Conservation (phyloP, 2,329 filamentous ascomycete species). For the Sporothrix pallida region DNA sequence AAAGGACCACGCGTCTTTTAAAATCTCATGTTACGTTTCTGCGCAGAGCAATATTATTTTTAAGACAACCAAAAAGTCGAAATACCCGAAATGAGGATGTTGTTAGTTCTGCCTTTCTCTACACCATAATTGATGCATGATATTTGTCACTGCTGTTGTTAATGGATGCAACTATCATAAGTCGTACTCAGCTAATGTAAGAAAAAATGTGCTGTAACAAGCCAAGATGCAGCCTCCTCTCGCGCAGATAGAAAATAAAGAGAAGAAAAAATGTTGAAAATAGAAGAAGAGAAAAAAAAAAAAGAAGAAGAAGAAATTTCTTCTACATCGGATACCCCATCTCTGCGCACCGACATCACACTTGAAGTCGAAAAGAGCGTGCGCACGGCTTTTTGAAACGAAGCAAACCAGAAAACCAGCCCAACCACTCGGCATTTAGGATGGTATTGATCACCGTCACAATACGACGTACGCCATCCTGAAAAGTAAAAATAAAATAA, state of each 20-base stretch:
- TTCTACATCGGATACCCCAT: neutral
- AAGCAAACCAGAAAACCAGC: slow-evolving; percentile 2
- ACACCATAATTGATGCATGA: neutral
- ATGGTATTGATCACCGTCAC: neutral
- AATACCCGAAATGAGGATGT: slow-evolving; percentile 30
- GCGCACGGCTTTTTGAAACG: slow-evolving; percentile 18
- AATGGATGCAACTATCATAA: neutral
- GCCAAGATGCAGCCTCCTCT: neutral
- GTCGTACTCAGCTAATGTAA: neutral
- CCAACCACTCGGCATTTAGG: slow-evolving; percentile 19
- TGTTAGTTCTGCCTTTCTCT: neutral
- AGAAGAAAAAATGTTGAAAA: no score
- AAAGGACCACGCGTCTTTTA: neutral
- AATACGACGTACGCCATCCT: neutral
- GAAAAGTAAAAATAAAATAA: neutral
- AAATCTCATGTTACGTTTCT: neutral
- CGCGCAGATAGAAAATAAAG: no score
- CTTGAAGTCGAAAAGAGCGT: neutral
- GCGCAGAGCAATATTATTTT: neutral
- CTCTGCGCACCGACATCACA: neutral
- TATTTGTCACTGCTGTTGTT: neutral
- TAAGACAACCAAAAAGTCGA: neutral
- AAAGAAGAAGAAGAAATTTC: neutral
- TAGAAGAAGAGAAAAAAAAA: no score
- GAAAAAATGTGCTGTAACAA: neutral